phyloP scores from a whole-genome alignment of 208 protist genomes.

The Trypanosoma conorhini region DNA sequence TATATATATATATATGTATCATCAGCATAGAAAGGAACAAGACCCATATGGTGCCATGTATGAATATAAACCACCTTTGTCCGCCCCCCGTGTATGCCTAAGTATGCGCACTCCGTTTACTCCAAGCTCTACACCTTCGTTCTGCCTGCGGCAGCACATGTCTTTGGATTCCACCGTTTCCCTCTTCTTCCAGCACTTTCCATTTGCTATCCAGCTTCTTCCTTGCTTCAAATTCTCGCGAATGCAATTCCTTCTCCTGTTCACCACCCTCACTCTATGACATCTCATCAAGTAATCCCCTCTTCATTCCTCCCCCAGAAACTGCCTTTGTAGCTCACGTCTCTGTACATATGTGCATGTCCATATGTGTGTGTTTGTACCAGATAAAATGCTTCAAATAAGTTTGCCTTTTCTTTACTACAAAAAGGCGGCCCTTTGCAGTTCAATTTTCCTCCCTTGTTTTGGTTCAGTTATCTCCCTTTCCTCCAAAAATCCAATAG shows the following conservation, averaged over 20 bases:
- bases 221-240: background rate
- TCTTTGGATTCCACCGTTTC: background rate
- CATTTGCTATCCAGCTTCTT: background rate
- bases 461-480: background rate
- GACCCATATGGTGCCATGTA: too few species aligned
- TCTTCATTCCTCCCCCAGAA: background rate
- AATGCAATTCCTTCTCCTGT: background rate
- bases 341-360: too few species aligned
- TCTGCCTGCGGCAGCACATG: background rate
- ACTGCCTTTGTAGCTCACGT: too few species aligned
- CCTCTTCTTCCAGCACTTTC: background rate
- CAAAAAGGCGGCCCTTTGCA: background rate
- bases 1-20: too few species aligned
- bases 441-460: background rate
- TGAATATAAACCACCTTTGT: too few species aligned
- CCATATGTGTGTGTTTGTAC: too few species aligned
- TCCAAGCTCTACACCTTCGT: background rate
- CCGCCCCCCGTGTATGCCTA: background rate
- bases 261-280: background rate
- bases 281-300: background rate
- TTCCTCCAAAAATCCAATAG: background rate
- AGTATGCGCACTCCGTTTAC: background rate
- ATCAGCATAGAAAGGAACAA: too few species aligned
- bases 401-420: background rate
- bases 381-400: too few species aligned